A percentile compares a stretch with the other conserved stretches of the same genome.
These are phyloP conservation scores for Wallemia ichthyophaga DNA, from an alignment of 1,284 basidiomycete genomes.

Conservation along the genomic window DNA sequence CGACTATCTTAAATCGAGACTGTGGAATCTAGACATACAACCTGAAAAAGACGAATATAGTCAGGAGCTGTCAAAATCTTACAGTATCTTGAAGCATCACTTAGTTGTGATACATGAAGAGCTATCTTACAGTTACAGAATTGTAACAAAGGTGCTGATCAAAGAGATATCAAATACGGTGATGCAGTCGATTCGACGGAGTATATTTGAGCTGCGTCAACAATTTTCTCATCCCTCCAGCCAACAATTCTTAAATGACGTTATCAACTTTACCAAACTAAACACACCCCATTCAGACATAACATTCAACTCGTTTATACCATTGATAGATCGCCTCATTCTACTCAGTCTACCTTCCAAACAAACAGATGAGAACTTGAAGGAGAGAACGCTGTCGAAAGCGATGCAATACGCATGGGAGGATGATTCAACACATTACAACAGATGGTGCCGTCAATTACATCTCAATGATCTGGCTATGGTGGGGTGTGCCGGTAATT, in stretches of 20 bases:
- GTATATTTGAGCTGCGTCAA: not conserved
- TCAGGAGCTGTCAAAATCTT: not conserved
- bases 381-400: not conserved
- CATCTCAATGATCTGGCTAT: not conserved
- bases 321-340: not conserved
- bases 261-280: not conserved
- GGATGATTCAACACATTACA: not conserved
- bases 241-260: not conserved
- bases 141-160: not conserved
- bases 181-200: not conserved
- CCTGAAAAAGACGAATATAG: not conserved
- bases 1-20: not conserved
- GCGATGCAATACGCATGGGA: not conserved
- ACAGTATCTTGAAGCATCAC: not conserved
- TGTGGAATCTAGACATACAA: not conserved
- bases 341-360: not conserved
- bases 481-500: not conserved
- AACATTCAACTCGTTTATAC: not conserved
- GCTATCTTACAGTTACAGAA: not conserved
- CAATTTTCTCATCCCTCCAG: not conserved
- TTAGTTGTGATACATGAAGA: not conserved
- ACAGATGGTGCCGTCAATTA: not conserved
- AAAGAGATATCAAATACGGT: not conserved
- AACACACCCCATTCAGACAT: not conserved
- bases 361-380: not conserved